Evolutionary conservation across 768 basidiomycete genomes (phyloP), one percentile per base, ranked within the genome.

Genomic region (Suillus discolor): DNA sequence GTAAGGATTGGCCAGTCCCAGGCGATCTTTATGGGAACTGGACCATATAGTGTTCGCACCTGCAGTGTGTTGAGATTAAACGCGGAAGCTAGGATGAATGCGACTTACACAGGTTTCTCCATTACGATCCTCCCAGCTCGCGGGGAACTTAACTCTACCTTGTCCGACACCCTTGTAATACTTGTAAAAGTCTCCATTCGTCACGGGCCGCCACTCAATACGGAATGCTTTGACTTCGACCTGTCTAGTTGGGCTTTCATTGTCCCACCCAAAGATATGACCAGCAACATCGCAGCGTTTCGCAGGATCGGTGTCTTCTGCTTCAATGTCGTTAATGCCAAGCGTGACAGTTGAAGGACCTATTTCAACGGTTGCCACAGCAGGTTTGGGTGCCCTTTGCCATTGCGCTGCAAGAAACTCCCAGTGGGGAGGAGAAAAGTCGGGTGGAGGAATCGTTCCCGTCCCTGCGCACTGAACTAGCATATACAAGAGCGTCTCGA

Each of bases 211-310:
- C 84, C 92, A 91, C 49, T 91, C 90, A 47, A 97, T 90, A 70
- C 81, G 83, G 81, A 98, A 96, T 67, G 84, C 66, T 47, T 78
- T 80, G 39, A 97, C 88, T 0, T 83, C 68, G n/a, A 89, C 85
- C 16, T 71, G 73, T 28, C 89, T 80, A 68, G 81, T 79, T 2
- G 96, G 94, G 69, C 89, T 83, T 78, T 99, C 97, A 70, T 94
- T 96, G 74, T 99, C 97, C 97, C 97, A 96, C 0, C 96, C 95
- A 76, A 93, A 94, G 64, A 89, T 87, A 71, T 96, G 90, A 9
- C 77, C 78, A 20, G 77, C 74, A 53, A 85, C 74, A 28, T 85
- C 81, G 0, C 75, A 71, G 3, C 77, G 71, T 20, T 76, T 73
- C 3, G 68, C 71, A 1, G 73, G 61, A 53, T 73, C 67, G 0